Evolutionary conservation across 1,139 yeast species (phyloP).

Genomic region (Geotrichum fermentans): DNA sequence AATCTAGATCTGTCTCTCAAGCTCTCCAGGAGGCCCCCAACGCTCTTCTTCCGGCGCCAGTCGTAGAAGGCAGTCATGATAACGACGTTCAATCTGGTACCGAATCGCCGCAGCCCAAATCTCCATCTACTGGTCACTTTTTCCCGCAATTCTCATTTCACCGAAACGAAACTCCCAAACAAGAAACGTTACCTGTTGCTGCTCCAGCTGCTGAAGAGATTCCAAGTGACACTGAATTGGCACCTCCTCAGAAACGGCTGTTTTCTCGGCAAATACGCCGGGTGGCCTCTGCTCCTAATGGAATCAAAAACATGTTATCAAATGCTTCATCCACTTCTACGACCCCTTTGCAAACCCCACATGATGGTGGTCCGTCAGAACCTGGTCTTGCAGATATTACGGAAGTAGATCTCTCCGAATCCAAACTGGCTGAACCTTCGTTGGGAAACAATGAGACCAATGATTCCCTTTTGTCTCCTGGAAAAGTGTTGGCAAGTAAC

Average conservation of each 20-base stretch:
- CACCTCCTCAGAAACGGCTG: constrained; percentile 33
- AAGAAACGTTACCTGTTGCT: neutral
- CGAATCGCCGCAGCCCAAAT: neutral
- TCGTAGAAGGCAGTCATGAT: neutral
- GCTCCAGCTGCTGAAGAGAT: constrained; percentile 7
- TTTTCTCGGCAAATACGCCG: constrained; percentile 58
- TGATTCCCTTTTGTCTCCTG: constrained; percentile 6
- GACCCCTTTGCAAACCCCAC: constrained; percentile 16
- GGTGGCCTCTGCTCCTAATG: constrained; percentile 80
- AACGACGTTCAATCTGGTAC: neutral
- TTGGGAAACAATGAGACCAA: neutral
- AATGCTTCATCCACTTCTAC: constrained; percentile 17
- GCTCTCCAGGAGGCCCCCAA: neutral
- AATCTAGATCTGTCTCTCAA: neutral
- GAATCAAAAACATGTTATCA: constrained; percentile 35
- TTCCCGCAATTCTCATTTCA: constrained; percentile 26
- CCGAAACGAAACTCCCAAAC: constrained; percentile 14
- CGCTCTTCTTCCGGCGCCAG: neutral
- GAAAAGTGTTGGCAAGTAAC: constrained; percentile 6
- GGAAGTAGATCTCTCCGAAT: constrained; percentile 17
- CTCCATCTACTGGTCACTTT: constrained; percentile 25
- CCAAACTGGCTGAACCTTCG: neutral
- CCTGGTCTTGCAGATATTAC: constrained; percentile 16
- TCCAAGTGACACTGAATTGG: constrained; percentile 11
- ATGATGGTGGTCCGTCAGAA: constrained; percentile 5